These are phyloP conservation scores for Neurospora crassa DNA, from an alignment of 2,329 filamentous ascomycete genomes.

Conservation along the genomic window DNA sequence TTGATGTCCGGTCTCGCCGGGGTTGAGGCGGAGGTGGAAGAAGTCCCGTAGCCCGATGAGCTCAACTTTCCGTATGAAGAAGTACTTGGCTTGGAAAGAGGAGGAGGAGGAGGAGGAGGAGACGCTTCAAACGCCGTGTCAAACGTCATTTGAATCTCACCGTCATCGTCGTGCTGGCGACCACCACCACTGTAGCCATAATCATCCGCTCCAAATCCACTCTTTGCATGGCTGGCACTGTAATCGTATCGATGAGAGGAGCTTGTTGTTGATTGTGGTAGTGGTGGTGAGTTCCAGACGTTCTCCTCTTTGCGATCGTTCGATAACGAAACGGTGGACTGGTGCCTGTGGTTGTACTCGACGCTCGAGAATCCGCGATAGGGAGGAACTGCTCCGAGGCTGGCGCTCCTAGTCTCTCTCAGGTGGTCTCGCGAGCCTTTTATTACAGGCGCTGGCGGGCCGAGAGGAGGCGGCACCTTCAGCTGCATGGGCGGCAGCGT, in stretches of 20 bases:
- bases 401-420: conserved; percentile 38
- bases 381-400: background rate
- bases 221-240: background rate
- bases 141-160: conserved; percentile 61
- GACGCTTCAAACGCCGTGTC: conserved; percentile 49
- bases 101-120: background rate
- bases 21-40: conserved; percentile 9
- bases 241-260: background rate
- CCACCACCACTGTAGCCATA: conserved; percentile 7
- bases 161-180: conserved; percentile 27
- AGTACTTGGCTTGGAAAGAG: background rate
- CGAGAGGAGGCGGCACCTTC: conserved; percentile 32
- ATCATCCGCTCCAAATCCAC: background rate
- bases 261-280: background rate
- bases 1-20: conserved; percentile 31
- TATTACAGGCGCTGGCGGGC: conserved; percentile 24
- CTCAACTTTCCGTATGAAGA: background rate
- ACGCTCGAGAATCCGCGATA: background rate
- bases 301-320: background rate
- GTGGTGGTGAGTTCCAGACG: background rate
- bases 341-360: background rate
- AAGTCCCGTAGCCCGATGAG: background rate
- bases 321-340: background rate
- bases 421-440: conserved; percentile 24
- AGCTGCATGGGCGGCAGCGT: conserved; percentile 88